Conservation (phyloP, 2,329 filamentous ascomycete species). For the Atkinsonella texensis region DNA sequence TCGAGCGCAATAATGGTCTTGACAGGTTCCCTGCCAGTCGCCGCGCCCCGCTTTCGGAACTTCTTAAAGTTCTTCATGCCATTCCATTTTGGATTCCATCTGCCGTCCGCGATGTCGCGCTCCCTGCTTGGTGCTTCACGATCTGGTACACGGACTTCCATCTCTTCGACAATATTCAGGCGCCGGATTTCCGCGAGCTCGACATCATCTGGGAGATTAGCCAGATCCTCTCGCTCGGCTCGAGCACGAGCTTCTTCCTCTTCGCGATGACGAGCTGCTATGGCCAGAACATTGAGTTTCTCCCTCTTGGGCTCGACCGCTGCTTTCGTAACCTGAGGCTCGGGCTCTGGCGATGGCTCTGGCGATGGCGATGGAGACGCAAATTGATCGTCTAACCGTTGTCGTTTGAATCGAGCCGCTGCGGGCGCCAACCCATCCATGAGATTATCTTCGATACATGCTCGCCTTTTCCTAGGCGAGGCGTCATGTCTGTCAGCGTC, state of each 20-base stretch:
- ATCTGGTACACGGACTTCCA: conserved; percentile 44
- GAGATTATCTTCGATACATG: conserved; percentile 39
- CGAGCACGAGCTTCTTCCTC: conserved; percentile 53
- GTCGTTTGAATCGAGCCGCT: conserved; percentile 66
- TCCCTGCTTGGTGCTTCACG: conserved; percentile 25
- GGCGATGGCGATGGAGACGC: conserved; percentile 10
- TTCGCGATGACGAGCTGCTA: conserved; percentile 47
- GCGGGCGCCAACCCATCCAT: conserved; percentile 67
- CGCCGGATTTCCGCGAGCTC: conserved; percentile 62
- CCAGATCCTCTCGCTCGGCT: conserved; percentile 42
- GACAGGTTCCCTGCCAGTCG: conserved; percentile 26
- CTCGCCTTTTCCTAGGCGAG: conserved; percentile 33
- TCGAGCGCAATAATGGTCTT: conserved; percentile 58
- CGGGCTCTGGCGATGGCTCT: conserved; percentile 14
- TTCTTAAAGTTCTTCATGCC: conserved; percentile 93
- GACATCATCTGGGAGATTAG: conserved; percentile 45
- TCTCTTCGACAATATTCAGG: conserved; percentile 65
- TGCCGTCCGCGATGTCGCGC: conserved; percentile 37
- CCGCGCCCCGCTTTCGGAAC: conserved; percentile 53
- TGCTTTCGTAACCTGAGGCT: conserved; percentile 8
- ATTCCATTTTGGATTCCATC: conserved; percentile 87
- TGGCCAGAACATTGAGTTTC: conserved; percentile 57
- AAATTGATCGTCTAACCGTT: conserved; percentile 48
- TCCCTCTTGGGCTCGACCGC: conserved; percentile 35
- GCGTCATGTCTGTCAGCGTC: conserved; percentile 10